Base-by-base conservation (phyloP, 495 filamentous ascomycete species). In the Parachaetomium inaequale region DNA sequence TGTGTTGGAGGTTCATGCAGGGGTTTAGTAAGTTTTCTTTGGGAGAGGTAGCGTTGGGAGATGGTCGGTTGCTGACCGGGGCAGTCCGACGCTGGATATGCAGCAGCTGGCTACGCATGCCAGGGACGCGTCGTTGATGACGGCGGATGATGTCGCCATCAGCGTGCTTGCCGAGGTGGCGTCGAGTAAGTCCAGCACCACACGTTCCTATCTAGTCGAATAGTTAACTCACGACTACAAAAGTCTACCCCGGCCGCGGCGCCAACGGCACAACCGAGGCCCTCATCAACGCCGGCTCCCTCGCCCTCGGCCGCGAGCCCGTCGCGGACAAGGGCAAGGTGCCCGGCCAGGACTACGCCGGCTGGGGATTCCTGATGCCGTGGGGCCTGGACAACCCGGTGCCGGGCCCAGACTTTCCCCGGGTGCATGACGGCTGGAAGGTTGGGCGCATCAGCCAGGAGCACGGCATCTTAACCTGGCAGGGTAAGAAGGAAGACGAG, bases 91-190 rank as follows among this genome's bases (percentile, higher is more conserved):
- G 8, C 81, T 94, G 2, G 92, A 95, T 70, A 75, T 94, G 66
- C 92, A 96, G 71, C 92, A 95, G 62, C 73, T 94, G 1, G 86
- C 89, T 1, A 91, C 91, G 4, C 84, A 87, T 68, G 85, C 87
- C 4, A 66, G 77, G 14, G 68, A 75, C 57, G 38, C 66, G 12
- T 56, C 70, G 0, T 65, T 71, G 4, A 69, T 83, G 5, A 75
- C 76, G 0, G 76, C 78, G 36, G 63, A 74, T 3, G 83, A 88
- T 62, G 79, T 95, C 40, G 92, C 84, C 4, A 74, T 93, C 29
- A 86, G 82, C 3, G 79, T 93, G 3, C 65, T 95, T 6, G 85
- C 85, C 0, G 91, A 95, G 67, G 85, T 95, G 0, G 71, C 71
- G 8, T 73, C 71, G 0, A 31, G 70, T 68, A 63, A 19, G 50